phyloP scores from a whole-genome alignment of 1,284 basidiomycete species.

The Clitocybe nebularis region DNA sequence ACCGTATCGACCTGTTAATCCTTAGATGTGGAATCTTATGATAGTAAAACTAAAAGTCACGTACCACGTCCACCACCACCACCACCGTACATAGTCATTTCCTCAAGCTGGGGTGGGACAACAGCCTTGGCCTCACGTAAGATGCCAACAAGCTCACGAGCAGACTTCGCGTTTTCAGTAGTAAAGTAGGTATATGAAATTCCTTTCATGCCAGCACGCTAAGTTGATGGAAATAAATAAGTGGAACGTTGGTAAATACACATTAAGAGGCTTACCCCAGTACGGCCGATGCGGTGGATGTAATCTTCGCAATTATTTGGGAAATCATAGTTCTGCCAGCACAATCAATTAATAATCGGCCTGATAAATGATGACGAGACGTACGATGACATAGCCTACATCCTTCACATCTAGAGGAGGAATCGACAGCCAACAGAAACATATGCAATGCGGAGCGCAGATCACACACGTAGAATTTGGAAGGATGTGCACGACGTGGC shows the following conservation, averaged over 20 bases:
- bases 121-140: slow-evolving; percentile 87
- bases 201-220: slow-evolving; percentile 88
- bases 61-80: slow-evolving; percentile 71
- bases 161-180: slow-evolving; percentile 90
- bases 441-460: slow-evolving; percentile 23
- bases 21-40: slow-evolving; percentile 23
- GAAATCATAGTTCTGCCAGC: slow-evolving; percentile 87
- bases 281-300: slow-evolving; percentile 91
- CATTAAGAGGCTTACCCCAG: slow-evolving; percentile 52
- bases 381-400: slow-evolving; percentile 87
- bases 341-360: slow-evolving; percentile 19
- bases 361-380: slow-evolving; percentile 28
- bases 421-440: slow-evolving; percentile 31
- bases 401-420: slow-evolving; percentile 84
- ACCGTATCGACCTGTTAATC: slow-evolving; percentile 61
- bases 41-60: slow-evolving; percentile 18
- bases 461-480: slow-evolving; percentile 33
- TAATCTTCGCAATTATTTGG: slow-evolving; percentile 96
- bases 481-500: slow-evolving; percentile 26
- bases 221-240: slow-evolving; percentile 17
- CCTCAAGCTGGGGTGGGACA: slow-evolving; percentile 87
- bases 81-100: slow-evolving; percentile 88
- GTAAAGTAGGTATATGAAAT: slow-evolving; percentile 97
- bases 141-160: slow-evolving; percentile 88
- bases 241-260: background rate